These are phyloP conservation scores for Venturia pyrina DNA, from an alignment of 2,329 filamentous ascomycete species.

Conservation along the genomic window DNA sequence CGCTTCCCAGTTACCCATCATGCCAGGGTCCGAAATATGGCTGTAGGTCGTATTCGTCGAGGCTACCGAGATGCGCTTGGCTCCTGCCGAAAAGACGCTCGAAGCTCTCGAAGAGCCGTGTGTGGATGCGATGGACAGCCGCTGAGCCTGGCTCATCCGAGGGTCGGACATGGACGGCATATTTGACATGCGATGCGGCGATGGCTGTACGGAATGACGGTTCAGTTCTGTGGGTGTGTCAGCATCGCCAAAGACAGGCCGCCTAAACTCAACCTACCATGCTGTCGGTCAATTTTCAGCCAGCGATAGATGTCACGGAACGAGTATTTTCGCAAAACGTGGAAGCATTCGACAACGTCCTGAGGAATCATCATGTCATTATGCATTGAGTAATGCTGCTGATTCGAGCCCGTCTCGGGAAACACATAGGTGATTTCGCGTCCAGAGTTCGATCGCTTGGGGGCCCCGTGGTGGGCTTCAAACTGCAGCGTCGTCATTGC, in stretches of 20 bases:
- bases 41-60: conserved; percentile 11
- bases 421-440: conserved; percentile 8
- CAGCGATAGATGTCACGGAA: conserved; percentile 10
- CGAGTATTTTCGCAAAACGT: conserved; percentile 5
- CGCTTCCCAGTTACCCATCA: conserved; percentile 6
- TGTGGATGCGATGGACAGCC: conserved; percentile 10
- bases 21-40: neutral
- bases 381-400: neutral
- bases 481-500: conserved; percentile 6
- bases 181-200: neutral
- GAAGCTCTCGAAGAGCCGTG: conserved; percentile 9
- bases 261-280: neutral
- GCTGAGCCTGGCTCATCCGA: conserved; percentile 3
- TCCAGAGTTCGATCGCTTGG: conserved; percentile 11
- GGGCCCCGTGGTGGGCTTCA: conserved; percentile 7
- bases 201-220: neutral
- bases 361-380: conserved; percentile 6
- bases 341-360: conserved; percentile 10
- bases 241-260: neutral
- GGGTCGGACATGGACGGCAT: conserved; percentile 1
- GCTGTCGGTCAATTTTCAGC: conserved; percentile 13
- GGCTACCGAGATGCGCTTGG: conserved; percentile 11
- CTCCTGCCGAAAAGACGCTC: conserved; percentile 7
- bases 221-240: conserved; percentile 4
- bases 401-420: neutral